phyloP scores from a whole-genome alignment of 225 moss, liverwort and hornwort genomes.

The Sphagnum tenellum region DNA sequence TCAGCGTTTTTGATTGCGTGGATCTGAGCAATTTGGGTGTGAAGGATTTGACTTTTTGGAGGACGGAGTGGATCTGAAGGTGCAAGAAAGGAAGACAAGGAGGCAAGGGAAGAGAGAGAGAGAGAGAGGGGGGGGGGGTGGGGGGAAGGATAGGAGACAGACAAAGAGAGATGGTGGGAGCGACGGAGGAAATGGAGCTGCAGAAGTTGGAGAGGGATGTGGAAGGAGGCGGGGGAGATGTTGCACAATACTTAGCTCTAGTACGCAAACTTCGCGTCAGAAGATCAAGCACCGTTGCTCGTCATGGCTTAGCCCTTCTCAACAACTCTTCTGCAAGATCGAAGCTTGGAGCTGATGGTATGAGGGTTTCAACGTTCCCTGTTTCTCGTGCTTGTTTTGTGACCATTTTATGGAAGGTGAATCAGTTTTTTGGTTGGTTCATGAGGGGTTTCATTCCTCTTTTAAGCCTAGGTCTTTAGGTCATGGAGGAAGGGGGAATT shows the following conservation, averaged over 20 bases:
- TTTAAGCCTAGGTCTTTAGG: background rate
- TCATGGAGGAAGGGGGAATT: background rate
- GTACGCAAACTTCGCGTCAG: conserved; percentile 70
- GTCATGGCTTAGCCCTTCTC: conserved; percentile 57
- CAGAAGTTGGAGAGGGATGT: conserved; percentile 81
- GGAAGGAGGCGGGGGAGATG: conserved; percentile 69
- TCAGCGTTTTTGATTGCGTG: no score
- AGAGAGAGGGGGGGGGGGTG: no score
- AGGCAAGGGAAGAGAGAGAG: no score
- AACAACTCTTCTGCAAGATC: conserved; percentile 56
- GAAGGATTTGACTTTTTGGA: no score
- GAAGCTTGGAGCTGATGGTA: conserved; percentile 83
- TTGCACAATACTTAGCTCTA: conserved; percentile 57
- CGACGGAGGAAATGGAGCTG: conserved; percentile 59
- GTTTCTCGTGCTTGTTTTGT: background rate
- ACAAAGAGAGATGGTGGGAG: conserved; percentile 29
- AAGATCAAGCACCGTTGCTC: conserved; percentile 48
- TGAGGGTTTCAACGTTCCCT: background rate
- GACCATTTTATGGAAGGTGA: background rate
- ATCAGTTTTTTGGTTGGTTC: background rate
- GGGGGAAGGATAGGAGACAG: background rate
- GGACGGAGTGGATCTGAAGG: no score
- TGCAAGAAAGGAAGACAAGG: no score
- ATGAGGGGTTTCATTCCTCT: background rate
- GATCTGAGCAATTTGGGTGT: no score